Base-by-base conservation (phyloP, 1,284 basidiomycete species). In the Boletellus deceptivus region DNA sequence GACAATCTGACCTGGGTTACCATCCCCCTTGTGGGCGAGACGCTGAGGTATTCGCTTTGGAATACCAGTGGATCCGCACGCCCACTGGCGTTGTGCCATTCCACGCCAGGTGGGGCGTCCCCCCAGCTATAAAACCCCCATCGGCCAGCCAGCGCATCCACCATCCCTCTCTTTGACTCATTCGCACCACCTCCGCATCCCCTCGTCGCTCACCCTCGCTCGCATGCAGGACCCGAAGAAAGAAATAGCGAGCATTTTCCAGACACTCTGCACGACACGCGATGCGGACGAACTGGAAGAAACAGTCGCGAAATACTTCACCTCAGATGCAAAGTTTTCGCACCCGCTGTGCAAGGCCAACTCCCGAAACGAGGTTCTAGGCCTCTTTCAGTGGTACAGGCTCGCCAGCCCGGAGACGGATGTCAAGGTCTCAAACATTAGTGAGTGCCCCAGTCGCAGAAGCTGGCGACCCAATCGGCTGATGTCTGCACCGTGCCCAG, bases 211-310 rank as follows among this genome's bases (percentile, higher is more conserved):
- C 46, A 4, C 49, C 33, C 36, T 24, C 40, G 0, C 42, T 17
- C 36, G 16, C 43, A 69, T 64, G 64, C 66, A 70, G 38, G 59
- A 70, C 6, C 63, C 67, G 1, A 67, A 54, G 53, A 55, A 53
- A 53, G 67, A 65, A 0, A 67, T 67, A n/a, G 0, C 14, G n/a
- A 3, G 4, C n/a, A 40, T 69, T 5, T 35, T 69, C 53, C 40
- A 27, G 5, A 63, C 53, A 17, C 60, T 66, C 33, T 59, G 52
- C 34, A 61, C 54, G 43, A 65, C 67, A 0, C 53, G 47, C 31
- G 47, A 54, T 31, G 60, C 58, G 3, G 14, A 47, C n/a, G 50
- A 55, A 17, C 36, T 67, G 22, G 52, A 56, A 37, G n/a, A 47
- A 6, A 49, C 54, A 0, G 44, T 67, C 41, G 46, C 4, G 0